These are phyloP conservation scores for Chalciporus piperatoides DNA, from an alignment of 1,284 basidiomycete species.

Conservation along the genomic window DNA sequence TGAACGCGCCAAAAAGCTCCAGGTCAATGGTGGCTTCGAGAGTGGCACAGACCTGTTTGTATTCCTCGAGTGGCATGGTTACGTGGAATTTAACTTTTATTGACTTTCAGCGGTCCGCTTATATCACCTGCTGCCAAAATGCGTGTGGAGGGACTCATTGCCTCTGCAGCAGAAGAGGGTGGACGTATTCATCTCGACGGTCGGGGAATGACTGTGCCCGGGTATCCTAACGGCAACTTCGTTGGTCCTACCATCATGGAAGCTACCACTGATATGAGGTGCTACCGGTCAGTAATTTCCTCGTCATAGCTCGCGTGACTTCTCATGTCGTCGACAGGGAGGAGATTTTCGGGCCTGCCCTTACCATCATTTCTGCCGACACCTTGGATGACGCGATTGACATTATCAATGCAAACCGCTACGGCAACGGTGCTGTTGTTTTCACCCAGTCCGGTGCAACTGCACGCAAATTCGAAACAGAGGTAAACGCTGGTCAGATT, in stretches of 20 bases:
- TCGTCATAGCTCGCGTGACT: neutral
- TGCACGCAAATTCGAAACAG: slow-evolving; percentile 88
- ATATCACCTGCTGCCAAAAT: slow-evolving; percentile 87
- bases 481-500: slow-evolving; percentile 87
- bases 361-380: slow-evolving; percentile 77
- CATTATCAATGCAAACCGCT: slow-evolving; percentile 86
- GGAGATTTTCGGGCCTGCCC: slow-evolving; percentile 94
- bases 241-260: slow-evolving; percentile 92
- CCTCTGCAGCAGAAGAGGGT: slow-evolving; percentile 80
- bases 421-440: slow-evolving; percentile 94
- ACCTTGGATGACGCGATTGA: slow-evolving; percentile 90
- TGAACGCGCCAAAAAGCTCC: slow-evolving; percentile 78
- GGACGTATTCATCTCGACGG: slow-evolving; percentile 90
- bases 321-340: slow-evolving; percentile 47
- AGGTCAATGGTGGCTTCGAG: slow-evolving; percentile 91
- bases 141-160: slow-evolving; percentile 76
- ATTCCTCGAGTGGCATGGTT: neutral
- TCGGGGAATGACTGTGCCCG: slow-evolving; percentile 62
- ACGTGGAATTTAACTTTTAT: slow-evolving; percentile 5
- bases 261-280: slow-evolving; percentile 78
- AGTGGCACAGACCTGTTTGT: slow-evolving; percentile 80
- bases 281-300: slow-evolving; percentile 67
- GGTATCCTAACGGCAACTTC: slow-evolving; percentile 91
- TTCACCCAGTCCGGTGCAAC: slow-evolving; percentile 98
- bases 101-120: slow-evolving; percentile 73